Base-by-base conservation (phyloP, 495 filamentous ascomycete genomes). In the Aspergillus homomorphus region DNA sequence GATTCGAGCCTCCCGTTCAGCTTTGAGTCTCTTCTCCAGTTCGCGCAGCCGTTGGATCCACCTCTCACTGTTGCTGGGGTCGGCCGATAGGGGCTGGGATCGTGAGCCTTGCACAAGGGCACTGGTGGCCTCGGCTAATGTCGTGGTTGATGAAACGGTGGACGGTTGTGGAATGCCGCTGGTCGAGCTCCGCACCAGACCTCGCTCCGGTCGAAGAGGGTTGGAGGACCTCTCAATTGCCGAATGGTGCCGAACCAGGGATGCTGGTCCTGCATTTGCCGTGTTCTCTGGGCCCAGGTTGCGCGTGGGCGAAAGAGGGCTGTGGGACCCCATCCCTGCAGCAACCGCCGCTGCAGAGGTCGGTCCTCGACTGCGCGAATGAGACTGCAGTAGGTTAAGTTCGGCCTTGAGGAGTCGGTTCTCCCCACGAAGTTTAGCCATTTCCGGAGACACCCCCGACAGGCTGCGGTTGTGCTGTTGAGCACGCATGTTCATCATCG, bases 21-120 rank as follows among this genome's bases (percentile, higher is more conserved):
- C 85, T 65, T 96, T 96, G 24, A 98, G 78, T 62, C 92, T 83
- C 66, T 86, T 83, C 79, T 98, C 95, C 44, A 98, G 71, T 62
- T 97, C 92, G 52, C 88, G 82, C 18, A 98, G 74, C 19, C 95
- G 77, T 46, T 95, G 82, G 63, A 92, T 85, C 90, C 90, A 98
- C 65, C 87, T 84, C 56, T 94, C 87, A 53, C 82, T 81, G 51
- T 81, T 82, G 1, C 70, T 73, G 0, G 64, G 63, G 19, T 76
- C 72, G 55, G 55, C 65, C 51, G 62, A 19, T 42, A 62, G 20
- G 38, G 65, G 62, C 30, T 63, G 63, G 38, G 73, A 64, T 50
- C 71, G 72, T 2, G 72, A 61, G 33, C 66, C 69, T 7, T 66
- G 71, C 15, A 72, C 61, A 42, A 75, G 62, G 20, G 73, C 62